Conservation (phyloP, 2,329 filamentous ascomycete genomes). For the Sclerotinia spermophila region DNA sequence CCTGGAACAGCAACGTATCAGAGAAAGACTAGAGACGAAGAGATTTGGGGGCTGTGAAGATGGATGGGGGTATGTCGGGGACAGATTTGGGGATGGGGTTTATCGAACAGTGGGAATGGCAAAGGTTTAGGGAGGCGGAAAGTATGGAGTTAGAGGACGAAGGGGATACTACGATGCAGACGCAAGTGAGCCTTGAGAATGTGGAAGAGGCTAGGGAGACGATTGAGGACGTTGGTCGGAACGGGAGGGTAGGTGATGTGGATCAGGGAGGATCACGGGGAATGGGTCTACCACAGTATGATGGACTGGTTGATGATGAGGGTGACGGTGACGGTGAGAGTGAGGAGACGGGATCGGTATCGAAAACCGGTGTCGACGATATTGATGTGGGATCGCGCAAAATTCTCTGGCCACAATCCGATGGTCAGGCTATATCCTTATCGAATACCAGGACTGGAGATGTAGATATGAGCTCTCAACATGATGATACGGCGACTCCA, state of each 20-base stretch:
- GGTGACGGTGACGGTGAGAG: background rate
- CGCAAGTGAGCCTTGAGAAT: background rate
- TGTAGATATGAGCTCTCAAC: background rate
- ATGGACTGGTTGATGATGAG: background rate
- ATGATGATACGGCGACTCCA: background rate
- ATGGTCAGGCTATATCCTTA: background rate
- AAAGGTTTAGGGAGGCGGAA: conserved; percentile 1
- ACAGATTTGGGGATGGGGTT: conserved; percentile 1
- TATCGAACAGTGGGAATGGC: conserved; percentile 12
- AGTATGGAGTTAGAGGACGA: conserved; percentile 2
- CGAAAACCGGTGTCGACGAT: background rate
- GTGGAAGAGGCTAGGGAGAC: background rate
- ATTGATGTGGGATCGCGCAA: background rate
- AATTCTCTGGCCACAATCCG: background rate
- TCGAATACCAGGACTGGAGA: background rate
- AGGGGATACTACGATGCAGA: background rate
- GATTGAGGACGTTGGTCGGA: background rate
- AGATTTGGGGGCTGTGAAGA: background rate
- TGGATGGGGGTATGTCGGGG: background rate
- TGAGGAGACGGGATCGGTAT: background rate
- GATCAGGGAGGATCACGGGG: too few relatives aligned
- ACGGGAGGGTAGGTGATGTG: background rate
- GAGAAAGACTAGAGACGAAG: too few relatives aligned
- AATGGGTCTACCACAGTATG: background rate
- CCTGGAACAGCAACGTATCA: too few relatives aligned